Base-by-base conservation (phyloP, 2,329 filamentous ascomycete species). In the Colletotrichum gloeosporioides region DNA sequence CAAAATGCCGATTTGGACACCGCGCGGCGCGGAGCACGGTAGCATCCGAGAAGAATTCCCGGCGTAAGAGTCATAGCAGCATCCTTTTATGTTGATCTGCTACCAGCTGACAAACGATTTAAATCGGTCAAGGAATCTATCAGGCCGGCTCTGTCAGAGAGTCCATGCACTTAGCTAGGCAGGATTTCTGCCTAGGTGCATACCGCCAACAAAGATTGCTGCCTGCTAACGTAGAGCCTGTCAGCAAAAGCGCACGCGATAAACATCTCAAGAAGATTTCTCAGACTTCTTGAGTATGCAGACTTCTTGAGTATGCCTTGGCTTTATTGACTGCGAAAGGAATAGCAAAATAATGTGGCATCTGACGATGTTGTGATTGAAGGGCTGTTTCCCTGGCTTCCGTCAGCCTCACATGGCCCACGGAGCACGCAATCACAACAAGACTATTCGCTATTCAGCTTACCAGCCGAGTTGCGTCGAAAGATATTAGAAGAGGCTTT, bases 61-160 rank as follows among this genome's bases (percentile, higher is more conserved):
- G 44, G 44, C n/a, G 44, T 49, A 22, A 49, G 44, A 49, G 44
- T 49, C 44, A 49, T 49, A 10, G 44, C 44, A 0, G 44, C 44
- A 49, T 0, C 1, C 6, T 49, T 0, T 22, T 10, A 22, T 8
- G 5, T 49, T n/a, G 16, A n/a, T 49, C 0, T n/a, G 44, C 44
- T 3, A 49, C n/a, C 44, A 49, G 44, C 44, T 49, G n/a, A 49
- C 1, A 49, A 49, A 49, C 2, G 18, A 49, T 22, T 0, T 8
- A 0, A 1, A 49, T 0, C 18, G 18, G 44, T 13, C 10, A 12
- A 49, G 44, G 9, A 22, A 49, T 22, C 18, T 10, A 49, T 22
- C 44, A 49, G 10, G 44, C 44, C n/a, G 18, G 22, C 10, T 1
- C 18, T 22, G n/a, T 13, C 18, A 0, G 44, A 49, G 0, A n/a